Evolutionary conservation across 495 filamentous ascomycete species (phyloP), one percentile per base, ranked within the genome.

Genomic region (Amorphotheca resinae): DNA sequence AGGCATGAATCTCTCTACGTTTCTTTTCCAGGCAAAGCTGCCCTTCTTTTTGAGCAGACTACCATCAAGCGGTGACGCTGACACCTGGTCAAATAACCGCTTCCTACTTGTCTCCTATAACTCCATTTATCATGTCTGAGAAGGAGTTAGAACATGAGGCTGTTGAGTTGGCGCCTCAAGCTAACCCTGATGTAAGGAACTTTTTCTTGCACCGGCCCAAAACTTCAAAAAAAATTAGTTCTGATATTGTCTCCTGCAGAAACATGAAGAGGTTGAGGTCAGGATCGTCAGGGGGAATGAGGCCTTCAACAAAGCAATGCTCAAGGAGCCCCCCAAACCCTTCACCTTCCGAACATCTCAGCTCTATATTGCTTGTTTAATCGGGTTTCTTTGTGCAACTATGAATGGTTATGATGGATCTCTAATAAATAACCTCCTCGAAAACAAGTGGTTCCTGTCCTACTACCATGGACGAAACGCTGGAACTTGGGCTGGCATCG

Each of bases 391-490:
- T 35, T 61, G 64, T 30, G 61, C 59, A 33, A 60, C 56, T 38
- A 68, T 74, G 50, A 76, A 74, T 47, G 73, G 73, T 22, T 77
- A 73, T 40, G 73, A 77, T 59, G 68, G 67, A 23, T 75, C 72
- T 1, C 52, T 76, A 14, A 57, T 61, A 51, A 59, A 59, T 50
- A 59, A 57, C 33, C 52, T 61, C 3, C 46, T 59, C 9, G 48
- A 52, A 18, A 61, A 61, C 36, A 37, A 33, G 9, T 36, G 33
- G 12, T 61, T 61, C 41, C 31, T 55, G 41, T 33, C 22, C 4
- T 54, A 45, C 30, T 61, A 57, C 46, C 18, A 50, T n/a, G 56
- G 54, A 21, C 36, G 48, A 21, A 51, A 56, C 38, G 50, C 46
- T 9, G 64, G 64, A 22, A 62, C 59, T 2, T 55, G 51, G 52